phyloP scores from a whole-genome alignment of 441 rosid species.

The Syzygium malaccense region DNA sequence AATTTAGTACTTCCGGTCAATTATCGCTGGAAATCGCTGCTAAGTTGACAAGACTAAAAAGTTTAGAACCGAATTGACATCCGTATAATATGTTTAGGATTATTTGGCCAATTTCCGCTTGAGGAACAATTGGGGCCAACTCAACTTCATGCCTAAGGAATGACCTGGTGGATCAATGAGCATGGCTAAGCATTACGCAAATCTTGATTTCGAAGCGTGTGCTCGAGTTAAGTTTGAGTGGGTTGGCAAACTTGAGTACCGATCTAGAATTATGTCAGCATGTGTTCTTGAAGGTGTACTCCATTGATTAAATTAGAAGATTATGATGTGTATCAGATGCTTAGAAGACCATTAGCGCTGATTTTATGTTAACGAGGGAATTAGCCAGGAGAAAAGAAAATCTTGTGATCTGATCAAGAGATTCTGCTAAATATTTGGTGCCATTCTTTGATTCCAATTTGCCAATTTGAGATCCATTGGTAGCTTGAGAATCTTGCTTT shows the following conservation, averaged over 20 bases:
- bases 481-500: background rate
- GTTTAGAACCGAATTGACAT: background rate
- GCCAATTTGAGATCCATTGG: background rate
- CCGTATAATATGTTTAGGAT: accelerated
- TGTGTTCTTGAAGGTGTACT: background rate
- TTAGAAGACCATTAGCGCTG: background rate
- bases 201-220: background rate
- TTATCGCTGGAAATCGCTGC: accelerated
- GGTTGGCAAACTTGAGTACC: background rate
- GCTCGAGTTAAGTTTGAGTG: background rate
- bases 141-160: background rate
- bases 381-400: background rate
- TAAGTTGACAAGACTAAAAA: background rate
- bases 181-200: background rate
- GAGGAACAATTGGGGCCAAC: background rate
- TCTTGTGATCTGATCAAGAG: background rate
- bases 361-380: background rate
- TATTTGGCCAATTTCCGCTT: background rate
- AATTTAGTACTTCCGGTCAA: background rate
- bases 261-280: background rate
- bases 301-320: background rate
- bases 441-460: background rate
- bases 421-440: background rate
- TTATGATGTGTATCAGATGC: background rate
- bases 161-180: background rate